phyloP scores from a whole-genome alignment of 768 basidiomycete genomes.

The Boletellus emodensis region DNA sequence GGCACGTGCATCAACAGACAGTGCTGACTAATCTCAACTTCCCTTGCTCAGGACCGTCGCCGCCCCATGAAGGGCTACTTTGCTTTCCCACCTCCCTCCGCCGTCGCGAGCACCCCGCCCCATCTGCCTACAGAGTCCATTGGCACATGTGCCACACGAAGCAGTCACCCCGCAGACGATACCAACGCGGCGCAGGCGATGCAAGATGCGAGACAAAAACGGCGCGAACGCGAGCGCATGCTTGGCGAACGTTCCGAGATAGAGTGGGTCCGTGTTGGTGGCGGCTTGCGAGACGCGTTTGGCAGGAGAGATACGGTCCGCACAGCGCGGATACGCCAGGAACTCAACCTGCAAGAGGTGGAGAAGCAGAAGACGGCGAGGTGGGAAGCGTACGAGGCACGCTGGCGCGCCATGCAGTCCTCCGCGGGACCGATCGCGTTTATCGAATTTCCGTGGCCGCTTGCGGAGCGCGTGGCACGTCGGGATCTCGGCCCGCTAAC shows the following conservation, averaged over 20 bases:
- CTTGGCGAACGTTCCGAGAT: slow-evolving; percentile 49
- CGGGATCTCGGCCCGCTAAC: slow-evolving; percentile 34
- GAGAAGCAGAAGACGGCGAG: slow-evolving; percentile 36
- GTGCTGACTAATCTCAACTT: slow-evolving; percentile 1
- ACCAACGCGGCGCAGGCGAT: neutral
- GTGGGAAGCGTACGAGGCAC: slow-evolving; percentile 53
- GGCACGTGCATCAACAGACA: no score
- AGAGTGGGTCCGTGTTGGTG: slow-evolving; percentile 58
- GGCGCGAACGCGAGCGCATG: slow-evolving; percentile 34
- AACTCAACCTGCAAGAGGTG: slow-evolving; percentile 42
- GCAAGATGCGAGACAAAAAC: slow-evolving; percentile 17
- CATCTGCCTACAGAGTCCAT: neutral
- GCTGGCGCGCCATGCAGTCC: slow-evolving; percentile 43
- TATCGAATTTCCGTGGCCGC: slow-evolving; percentile 62
- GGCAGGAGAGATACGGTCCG: slow-evolving; percentile 49
- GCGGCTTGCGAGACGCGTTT: slow-evolving; percentile 46
- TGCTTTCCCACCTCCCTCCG: slow-evolving; percentile 19
- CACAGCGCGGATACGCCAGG: slow-evolving; percentile 45
- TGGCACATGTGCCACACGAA: slow-evolving; percentile 1
- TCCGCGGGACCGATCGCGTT: slow-evolving; percentile 37
- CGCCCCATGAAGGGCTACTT: slow-evolving; percentile 21
- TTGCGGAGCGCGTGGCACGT: slow-evolving; percentile 19
- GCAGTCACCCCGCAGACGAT: neutral
- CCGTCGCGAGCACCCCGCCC: neutral
- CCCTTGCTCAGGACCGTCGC: neutral